phyloP scores from a whole-genome alignment of 2,329 filamentous ascomycete species.

The Zymoseptoria brevis region DNA sequence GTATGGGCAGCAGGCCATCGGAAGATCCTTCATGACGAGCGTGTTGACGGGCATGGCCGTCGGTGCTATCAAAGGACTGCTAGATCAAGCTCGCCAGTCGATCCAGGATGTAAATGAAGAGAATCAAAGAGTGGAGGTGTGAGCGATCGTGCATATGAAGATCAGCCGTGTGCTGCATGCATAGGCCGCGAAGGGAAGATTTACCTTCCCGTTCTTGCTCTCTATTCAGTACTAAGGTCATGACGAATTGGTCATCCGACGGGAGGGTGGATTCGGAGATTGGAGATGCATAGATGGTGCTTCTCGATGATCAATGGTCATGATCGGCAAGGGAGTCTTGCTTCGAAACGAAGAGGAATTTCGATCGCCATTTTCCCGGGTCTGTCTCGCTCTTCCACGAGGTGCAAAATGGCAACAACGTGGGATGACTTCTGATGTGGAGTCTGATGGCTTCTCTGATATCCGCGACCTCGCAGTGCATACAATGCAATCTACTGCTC shows the following conservation, averaged over 20 bases:
- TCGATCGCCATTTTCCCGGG: no score
- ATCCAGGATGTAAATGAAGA: background rate
- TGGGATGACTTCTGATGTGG: no score
- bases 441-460: no score
- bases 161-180: background rate
- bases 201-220: background rate
- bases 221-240: background rate
- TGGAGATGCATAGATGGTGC: background rate
- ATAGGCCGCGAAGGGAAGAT: background rate
- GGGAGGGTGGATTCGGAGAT: background rate
- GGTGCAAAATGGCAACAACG: no score
- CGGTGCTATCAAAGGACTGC: background rate
- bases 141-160: background rate
- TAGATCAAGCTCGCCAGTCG: background rate
- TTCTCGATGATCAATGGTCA: no score
- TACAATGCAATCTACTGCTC: no score
- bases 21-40: no score
- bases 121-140: background rate
- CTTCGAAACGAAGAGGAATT: no score
- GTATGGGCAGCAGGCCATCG: no score
- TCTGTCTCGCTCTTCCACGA: no score
- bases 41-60: background rate
- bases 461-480: no score
- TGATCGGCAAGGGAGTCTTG: no score
- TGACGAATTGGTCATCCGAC: background rate